A percentile compares a stretch with the other conserved stretches of the same genome.
These are phyloP conservation scores for Kockiozyma suomiensis DNA, from an alignment of 805 yeast species.

Conservation along the genomic window DNA sequence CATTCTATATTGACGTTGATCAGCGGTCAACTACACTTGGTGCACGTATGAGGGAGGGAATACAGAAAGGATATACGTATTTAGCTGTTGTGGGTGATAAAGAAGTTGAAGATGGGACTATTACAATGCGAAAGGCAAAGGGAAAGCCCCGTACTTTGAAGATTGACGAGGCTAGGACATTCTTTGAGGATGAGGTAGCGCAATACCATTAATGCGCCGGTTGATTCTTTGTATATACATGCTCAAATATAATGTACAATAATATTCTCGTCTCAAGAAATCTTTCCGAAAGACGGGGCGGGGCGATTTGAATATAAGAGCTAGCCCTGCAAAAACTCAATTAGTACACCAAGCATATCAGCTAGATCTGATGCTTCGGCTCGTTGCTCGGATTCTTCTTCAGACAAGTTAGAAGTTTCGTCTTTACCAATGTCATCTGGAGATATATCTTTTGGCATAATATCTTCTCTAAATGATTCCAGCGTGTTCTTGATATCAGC, in stretches of 20 bases:
- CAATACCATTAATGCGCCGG: neutral
- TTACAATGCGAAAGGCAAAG: conserved; percentile 65
- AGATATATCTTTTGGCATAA: conserved; percentile 27
- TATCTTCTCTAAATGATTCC: conserved; percentile 13
- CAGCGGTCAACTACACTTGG: conserved; percentile 77
- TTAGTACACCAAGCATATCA: conserved; percentile 29
- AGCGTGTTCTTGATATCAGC: conserved; percentile 22
- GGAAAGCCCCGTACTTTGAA: conserved; percentile 42
- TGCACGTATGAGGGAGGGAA: conserved; percentile 76
- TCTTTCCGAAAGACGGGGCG: too few species aligned
- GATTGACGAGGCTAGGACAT: conserved; percentile 15
- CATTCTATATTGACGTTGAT: conserved; percentile 77
- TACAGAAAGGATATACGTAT: conserved; percentile 71
- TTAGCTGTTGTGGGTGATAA: conserved; percentile 85
- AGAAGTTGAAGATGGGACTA: conserved; percentile 62
- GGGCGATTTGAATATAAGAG: too few species aligned
- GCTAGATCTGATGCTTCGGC: conserved; percentile 27
- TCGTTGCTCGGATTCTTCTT: conserved; percentile 22
- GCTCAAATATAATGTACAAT: neutral
- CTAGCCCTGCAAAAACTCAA: conserved; percentile 20
- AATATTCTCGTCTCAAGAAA: neutral
- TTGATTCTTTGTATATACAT: neutral
- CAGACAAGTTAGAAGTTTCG: conserved; percentile 16
- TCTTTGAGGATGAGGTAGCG: conserved; percentile 11
- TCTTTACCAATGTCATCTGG: neutral